Evolutionary conservation across 345 rosid species (phyloP).

Genomic region (Hibiscus trionum): DNA sequence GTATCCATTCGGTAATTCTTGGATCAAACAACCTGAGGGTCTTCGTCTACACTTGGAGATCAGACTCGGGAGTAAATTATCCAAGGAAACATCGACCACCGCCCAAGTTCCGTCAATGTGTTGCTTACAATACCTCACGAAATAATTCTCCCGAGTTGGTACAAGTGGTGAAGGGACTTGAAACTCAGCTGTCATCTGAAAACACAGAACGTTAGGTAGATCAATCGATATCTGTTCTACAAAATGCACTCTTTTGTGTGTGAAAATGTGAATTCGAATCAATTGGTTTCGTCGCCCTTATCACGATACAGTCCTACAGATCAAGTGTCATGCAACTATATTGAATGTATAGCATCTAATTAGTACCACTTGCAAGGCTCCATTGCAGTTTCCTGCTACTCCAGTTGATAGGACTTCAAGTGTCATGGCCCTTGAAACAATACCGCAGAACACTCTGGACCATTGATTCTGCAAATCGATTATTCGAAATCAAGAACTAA

Average conservation of each 20-base stretch:
- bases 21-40: slow-evolving; percentile 91
- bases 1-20: slow-evolving; percentile 84
- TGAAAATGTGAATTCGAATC: too few species aligned
- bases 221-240: not conserved
- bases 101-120: slow-evolving; percentile 78
- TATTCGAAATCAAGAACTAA: not conserved
- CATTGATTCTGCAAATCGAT: slow-evolving; percentile 55
- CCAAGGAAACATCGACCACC: slow-evolving; percentile 88
- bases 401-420: slow-evolving; percentile 87
- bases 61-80: slow-evolving; percentile 46
- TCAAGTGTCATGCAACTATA: too few species aligned
- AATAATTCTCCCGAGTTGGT: slow-evolving; percentile 74
- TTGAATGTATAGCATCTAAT: not conserved
- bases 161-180: slow-evolving; percentile 89
- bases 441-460: slow-evolving; percentile 77
- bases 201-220: not conserved
- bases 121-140: slow-evolving; percentile 84
- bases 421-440: slow-evolving; percentile 91
- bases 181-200: slow-evolving; percentile 87
- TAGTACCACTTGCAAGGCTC: slow-evolving; percentile 94
- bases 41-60: slow-evolving; percentile 56
- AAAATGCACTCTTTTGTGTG: not conserved
- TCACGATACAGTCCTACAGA: too few species aligned
- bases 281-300: too few species aligned
- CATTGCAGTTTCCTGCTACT: slow-evolving; percentile 94